Evolutionary conservation across 352 stramenopile species (phyloP), one percentile per base, ranked within the genome.

Genomic region (Phytophthora pistaciae): DNA sequence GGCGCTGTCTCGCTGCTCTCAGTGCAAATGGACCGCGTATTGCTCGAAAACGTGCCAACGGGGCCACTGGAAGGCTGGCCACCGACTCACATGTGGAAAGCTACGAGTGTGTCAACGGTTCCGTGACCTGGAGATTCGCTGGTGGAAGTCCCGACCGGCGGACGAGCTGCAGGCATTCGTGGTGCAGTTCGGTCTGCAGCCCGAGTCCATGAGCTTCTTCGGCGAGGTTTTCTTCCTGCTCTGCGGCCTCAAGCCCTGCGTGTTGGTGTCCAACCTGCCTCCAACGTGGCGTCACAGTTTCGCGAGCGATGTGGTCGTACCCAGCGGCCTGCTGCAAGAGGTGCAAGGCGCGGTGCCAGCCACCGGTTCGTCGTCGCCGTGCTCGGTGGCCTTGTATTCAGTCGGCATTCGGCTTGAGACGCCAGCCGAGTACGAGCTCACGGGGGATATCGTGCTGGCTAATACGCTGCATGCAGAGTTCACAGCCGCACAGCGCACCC

Each of bases 171-270:
- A 64, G 14, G 63, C 18, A 25, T 63, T 42, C 36, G 36, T 78
- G 25, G 36, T 54, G 16, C 31, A 72, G 44, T 64, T 70, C 36
- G 79, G 79, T 10, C 65, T 91, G 20, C 65, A 85, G 5, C 76
- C 82, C 1, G 33, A 82, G 4, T 80, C 85, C 9, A 90, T 91
- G 84, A 49, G 60, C 13, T 94, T 93, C 72, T 93, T 83, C 68
- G 88, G 88, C 5, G 88, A 95, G 74, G 79, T 93, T 60, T 69
- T 91, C 18, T 95, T 95, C 61, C 54, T 89, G 5, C 72, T 91
- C 9, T 56, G 58, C 9, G 84, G 84, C 10, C 69, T 93, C 50
- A 95, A 95, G 70, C 57, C 78, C 13, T 85, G 83, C 48, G 72
- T 92, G 52, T 18, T 95, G 42, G 74, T 95, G 49, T 93, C 88